These are phyloP conservation scores for Rhodotorula toruloides DNA, from an alignment of 768 basidiomycete species.

Conservation along the genomic window DNA sequence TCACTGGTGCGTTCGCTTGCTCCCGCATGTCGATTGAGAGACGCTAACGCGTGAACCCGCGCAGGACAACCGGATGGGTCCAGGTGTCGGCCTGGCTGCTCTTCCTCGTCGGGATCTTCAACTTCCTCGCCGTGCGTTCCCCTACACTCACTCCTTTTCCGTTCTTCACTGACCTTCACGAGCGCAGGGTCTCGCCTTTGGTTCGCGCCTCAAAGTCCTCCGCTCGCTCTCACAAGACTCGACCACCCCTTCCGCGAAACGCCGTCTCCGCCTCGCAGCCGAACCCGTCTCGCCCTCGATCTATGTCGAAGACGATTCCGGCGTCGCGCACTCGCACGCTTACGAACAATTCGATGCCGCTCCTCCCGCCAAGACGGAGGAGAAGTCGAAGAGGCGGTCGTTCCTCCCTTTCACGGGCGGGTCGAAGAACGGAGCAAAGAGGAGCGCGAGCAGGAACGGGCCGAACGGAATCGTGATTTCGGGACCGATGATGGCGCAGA, in stretches of 20 bases:
- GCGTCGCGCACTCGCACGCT: too few species aligned
- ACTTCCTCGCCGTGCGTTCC: slow-evolving; percentile 24
- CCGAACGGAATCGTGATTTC: slow-evolving; percentile 31
- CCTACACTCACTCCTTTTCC: background rate
- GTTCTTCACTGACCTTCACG: background rate
- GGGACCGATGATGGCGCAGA: slow-evolving; percentile 3
- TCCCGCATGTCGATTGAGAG: too few species aligned
- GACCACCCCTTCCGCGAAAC: slow-evolving; percentile 24
- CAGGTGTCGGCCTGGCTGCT: slow-evolving; percentile 29
- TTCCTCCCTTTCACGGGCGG: too few species aligned
- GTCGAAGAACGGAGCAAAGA: too few species aligned
- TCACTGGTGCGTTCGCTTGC: background rate
- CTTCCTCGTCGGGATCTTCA: slow-evolving; percentile 32
- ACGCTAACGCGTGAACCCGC: background rate
- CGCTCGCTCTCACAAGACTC: slow-evolving; percentile 27
- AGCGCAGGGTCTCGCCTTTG: slow-evolving; percentile 31
- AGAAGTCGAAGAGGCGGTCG: background rate
- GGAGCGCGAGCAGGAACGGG: slow-evolving; percentile 11
- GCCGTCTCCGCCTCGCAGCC: slow-evolving; percentile 14
- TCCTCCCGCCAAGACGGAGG: background rate
- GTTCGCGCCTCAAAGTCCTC: slow-evolving; percentile 16
- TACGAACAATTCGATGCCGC: background rate
- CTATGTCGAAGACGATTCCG: background rate
- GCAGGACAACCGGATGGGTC: slow-evolving; percentile 6
- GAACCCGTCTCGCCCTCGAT: too few species aligned